Conservation (phyloP, 2,329 filamentous ascomycete genomes). For the Monilinia polystroma region DNA sequence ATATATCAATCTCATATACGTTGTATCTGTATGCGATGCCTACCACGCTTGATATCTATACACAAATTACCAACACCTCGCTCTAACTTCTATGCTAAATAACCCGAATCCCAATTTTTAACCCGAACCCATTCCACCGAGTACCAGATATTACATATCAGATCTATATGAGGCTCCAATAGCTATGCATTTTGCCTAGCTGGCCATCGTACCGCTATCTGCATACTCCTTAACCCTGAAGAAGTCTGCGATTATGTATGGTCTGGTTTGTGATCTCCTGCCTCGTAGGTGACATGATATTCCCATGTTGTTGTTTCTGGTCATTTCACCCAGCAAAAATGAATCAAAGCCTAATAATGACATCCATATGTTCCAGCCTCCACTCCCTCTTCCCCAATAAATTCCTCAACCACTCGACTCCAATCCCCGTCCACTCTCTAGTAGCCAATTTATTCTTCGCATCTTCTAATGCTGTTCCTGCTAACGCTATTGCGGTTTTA, state of each 20-base stretch:
- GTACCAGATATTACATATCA: neutral
- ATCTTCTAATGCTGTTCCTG: conserved; percentile 65
- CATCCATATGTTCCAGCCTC: conserved; percentile 86
- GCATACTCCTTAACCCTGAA: neutral
- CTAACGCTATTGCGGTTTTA: conserved; percentile 67
- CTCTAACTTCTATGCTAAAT: conserved; percentile 7
- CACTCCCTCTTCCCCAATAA: conserved; percentile 81
- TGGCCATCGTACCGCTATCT: neutral
- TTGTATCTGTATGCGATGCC: neutral
- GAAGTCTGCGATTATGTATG: neutral
- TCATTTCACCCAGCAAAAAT: neutral
- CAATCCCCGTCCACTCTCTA: conserved; percentile 71
- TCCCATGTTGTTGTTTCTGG: neutral
- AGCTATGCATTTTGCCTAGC: neutral
- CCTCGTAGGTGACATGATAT: neutral
- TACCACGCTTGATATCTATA: neutral
- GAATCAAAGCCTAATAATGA: conserved; percentile 70
- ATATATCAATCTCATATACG: neutral
- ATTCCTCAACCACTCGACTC: conserved; percentile 82
- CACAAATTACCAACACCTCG: conserved; percentile 10
- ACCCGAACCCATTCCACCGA: neutral
- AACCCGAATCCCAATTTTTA: conserved; percentile 1
- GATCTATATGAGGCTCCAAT: neutral
- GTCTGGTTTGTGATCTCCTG: neutral
- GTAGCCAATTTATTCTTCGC: conserved; percentile 50